These are phyloP conservation scores for Penicillium sp. DNA, from an alignment of 2,329 filamentous ascomycete species.

Conservation along the genomic window DNA sequence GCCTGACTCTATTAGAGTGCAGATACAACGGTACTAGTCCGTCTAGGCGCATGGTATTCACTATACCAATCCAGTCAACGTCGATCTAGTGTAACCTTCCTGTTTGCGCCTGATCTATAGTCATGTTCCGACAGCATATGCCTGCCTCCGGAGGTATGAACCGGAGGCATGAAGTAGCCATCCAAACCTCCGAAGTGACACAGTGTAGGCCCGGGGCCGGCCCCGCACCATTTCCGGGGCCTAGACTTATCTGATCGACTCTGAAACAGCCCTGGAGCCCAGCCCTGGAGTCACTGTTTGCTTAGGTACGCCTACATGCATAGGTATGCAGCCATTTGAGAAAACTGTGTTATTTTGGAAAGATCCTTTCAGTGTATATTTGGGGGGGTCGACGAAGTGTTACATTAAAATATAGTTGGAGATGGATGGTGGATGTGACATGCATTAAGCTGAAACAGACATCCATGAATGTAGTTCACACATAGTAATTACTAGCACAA, in stretches of 20 bases:
- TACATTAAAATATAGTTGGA: not conserved
- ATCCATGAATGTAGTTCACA: not conserved
- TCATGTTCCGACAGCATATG: not conserved
- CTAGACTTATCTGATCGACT: constrained; percentile 12
- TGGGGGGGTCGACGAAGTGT: not conserved
- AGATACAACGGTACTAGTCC: not conserved
- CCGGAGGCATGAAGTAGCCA: not conserved
- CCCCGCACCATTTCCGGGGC: constrained; percentile 4
- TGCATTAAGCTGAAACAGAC: not conserved
- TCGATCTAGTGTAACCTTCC: not conserved
- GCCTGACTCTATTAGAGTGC: not conserved
- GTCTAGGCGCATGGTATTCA: not conserved
- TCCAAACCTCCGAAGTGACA: not conserved
- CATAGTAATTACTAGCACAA: no score
- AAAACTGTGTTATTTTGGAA: not conserved
- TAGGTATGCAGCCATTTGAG: not conserved
- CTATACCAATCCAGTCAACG: not conserved
- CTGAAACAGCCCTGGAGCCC: not conserved
- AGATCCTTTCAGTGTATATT: not conserved
- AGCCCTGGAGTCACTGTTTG: not conserved
- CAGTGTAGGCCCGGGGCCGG: not conserved
- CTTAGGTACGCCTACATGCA: not conserved
- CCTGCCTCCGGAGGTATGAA: not conserved
- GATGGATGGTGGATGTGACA: no score
- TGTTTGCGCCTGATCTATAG: not conserved